Evolutionary conservation across 106 monocot species (phyloP).

Genomic region (Apostasia shenzhenica): DNA sequence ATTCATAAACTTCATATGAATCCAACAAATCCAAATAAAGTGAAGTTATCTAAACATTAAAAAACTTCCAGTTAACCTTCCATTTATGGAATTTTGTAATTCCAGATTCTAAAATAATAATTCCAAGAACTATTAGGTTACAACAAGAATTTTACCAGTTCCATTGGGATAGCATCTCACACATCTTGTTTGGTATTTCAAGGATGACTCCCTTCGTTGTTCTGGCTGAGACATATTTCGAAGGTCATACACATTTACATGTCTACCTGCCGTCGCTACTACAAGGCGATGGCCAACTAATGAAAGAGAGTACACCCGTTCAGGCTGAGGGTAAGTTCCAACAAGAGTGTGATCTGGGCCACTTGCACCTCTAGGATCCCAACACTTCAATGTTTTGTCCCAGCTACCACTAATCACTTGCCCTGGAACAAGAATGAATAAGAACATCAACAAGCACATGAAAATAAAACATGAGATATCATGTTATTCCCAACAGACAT

Average conservation of each 20-base stretch:
- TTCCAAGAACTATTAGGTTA: too few relatives aligned
- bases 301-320: constrained; percentile 93
- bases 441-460: not conserved
- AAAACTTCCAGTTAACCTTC: too few relatives aligned
- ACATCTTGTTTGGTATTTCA: constrained; percentile 99
- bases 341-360: constrained; percentile 73
- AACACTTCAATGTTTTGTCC: constrained; percentile 93
- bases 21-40: too few relatives aligned
- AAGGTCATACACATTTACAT: constrained; percentile 92
- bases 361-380: constrained; percentile 98
- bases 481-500: too few relatives aligned
- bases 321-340: constrained; percentile 83
- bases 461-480: not conserved
- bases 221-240: constrained; percentile 98
- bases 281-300: constrained; percentile 72
- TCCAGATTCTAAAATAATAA: too few relatives aligned
- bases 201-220: constrained; percentile 80
- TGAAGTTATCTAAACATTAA: too few relatives aligned
- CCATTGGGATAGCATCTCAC: constrained; percentile 97
- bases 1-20: too few relatives aligned
- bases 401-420: constrained; percentile 98
- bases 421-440: constrained; percentile 27
- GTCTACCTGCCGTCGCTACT: constrained; percentile 95
- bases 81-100: too few relatives aligned
- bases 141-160: constrained; percentile 45